These are phyloP conservation scores for Xenosphaeropsis pyriputrescens DNA, from an alignment of 2,329 filamentous ascomycete genomes.

Conservation along the genomic window DNA sequence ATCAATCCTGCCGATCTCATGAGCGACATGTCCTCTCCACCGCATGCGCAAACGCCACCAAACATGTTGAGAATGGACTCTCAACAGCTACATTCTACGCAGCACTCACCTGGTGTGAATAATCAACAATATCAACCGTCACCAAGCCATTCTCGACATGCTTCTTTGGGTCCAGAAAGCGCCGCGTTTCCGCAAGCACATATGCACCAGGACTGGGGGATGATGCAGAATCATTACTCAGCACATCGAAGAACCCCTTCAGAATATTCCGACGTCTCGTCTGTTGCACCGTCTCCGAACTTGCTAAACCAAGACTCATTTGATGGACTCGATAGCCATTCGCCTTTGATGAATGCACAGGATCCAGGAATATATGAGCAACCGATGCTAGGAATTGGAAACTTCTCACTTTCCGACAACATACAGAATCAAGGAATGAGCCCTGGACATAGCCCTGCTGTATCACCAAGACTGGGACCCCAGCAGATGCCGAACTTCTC, in stretches of 20 bases:
- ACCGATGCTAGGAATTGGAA: conserved; percentile 62
- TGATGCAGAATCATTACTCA: conserved; percentile 49
- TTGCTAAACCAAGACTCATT: conserved; percentile 66
- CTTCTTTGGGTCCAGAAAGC: conserved; percentile 18
- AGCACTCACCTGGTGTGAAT: conserved; percentile 3
- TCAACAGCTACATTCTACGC: conserved; percentile 2
- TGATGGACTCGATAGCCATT: conserved; percentile 59
- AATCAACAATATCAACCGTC: conserved; percentile 15
- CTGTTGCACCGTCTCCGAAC: conserved; percentile 71
- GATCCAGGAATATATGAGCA: conserved; percentile 56
- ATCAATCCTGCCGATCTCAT: conserved; percentile 29
- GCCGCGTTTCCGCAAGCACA: conserved; percentile 33
- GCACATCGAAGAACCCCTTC: conserved; percentile 74
- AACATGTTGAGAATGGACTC: conserved; percentile 13
- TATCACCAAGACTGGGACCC: conserved; percentile 45
- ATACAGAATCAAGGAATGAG: conserved; percentile 63
- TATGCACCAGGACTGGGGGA: conserved; percentile 39
- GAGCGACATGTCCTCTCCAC: conserved; percentile 31
- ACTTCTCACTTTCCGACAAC: conserved; percentile 66
- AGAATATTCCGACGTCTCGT: conserved; percentile 87
- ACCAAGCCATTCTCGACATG: conserved; percentile 16
- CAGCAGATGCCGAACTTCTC: conserved; percentile 36
- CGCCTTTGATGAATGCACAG: conserved; percentile 63
- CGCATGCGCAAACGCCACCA: conserved; percentile 14
- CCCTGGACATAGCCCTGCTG: conserved; percentile 60